Base-by-base conservation (phyloP, 2,329 filamentous ascomycete species). In the Nemania abortiva region DNA sequence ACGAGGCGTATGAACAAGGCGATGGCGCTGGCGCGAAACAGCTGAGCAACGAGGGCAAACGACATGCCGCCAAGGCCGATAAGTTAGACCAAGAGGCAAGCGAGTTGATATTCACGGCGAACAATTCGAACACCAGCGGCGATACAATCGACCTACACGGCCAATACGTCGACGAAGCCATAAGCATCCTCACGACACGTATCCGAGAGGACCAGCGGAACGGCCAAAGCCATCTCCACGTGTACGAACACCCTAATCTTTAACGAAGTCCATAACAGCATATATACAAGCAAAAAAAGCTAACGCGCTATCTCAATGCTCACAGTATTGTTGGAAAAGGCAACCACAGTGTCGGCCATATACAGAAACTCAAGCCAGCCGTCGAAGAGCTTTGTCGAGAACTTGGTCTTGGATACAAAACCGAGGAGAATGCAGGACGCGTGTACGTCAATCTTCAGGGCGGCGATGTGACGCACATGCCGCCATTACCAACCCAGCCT, bases 81-180 rank as follows among this genome's bases (percentile, higher is more conserved):
- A n/a, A n/a, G n/a, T n/a, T n/a, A n/a, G n/a, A n/a, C n/a, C n/a
- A n/a, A n/a, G n/a, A n/a, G n/a, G n/a, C n/a, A n/a, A n/a, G n/a
- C n/a, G n/a, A n/a, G n/a, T 97, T 89, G 81, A 98, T 98, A 79
- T 98, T 99, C 84, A 94, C 95, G 83, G 98, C 98, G 84, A 98
- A 98, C 79, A 90, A 92, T 2, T 92, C 89, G 20, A 89, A 91
- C 70, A 91, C 97, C 10, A 87, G 89, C 18, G 85, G 85, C 49
- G 95, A 98, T 81, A 94, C 92, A 9, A 95, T 99, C 75, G 96
- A 99, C 82, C 86, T 99, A 56, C 96, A 99, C 80, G 96, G 96
- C 2, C 92, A 97, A 78, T 98, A 92, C 77, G 95, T 97, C 68
- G 93, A 97, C 79, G 96, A 98, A 84, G 96, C 96, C 5, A 94